Evolutionary conservation across 2,329 filamentous ascomycete species (phyloP).

Genomic region (Aspergillus fumigatiaffinis): DNA sequence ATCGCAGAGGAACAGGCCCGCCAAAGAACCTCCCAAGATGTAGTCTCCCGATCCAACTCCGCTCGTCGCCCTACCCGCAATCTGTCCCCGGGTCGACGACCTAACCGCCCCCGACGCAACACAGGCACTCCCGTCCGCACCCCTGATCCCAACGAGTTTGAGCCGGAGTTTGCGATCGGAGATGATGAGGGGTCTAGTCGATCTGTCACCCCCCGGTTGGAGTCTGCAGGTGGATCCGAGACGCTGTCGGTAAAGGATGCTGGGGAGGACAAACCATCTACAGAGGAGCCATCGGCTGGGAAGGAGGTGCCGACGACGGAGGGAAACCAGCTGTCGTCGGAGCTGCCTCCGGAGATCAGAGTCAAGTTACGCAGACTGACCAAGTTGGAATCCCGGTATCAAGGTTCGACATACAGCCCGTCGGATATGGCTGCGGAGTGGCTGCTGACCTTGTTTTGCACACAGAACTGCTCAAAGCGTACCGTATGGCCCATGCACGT

Average conservation of each 20-base stretch:
- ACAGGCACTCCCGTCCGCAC: slow-evolving; percentile 49
- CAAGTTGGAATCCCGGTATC: slow-evolving; percentile 81
- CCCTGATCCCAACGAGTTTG: slow-evolving; percentile 83
- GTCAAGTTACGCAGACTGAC: slow-evolving; percentile 79
- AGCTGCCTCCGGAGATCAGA: slow-evolving; percentile 70
- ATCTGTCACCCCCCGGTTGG: slow-evolving; percentile 55
- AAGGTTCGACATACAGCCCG: slow-evolving; percentile 52
- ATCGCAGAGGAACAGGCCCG: slow-evolving; percentile 91
- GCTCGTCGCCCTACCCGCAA: slow-evolving; percentile 35
- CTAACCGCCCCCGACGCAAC: slow-evolving; percentile 31
- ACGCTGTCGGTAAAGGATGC: slow-evolving; percentile 17
- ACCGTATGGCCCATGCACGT: slow-evolving; percentile 83
- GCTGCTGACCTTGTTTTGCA: slow-evolving; percentile 2
- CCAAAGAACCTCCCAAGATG: slow-evolving; percentile 53
- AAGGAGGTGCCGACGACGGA: slow-evolving; percentile 22
- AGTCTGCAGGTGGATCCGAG: slow-evolving; percentile 35
- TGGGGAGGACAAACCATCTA: slow-evolving; percentile 18
- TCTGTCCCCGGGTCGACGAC: slow-evolving; percentile 26
- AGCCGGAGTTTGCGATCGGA: slow-evolving; percentile 80
- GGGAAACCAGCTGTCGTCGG: slow-evolving; percentile 35
- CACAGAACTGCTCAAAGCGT: slow-evolving; percentile 83
- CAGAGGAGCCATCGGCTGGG: slow-evolving; percentile 15
- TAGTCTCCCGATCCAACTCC: slow-evolving; percentile 43
- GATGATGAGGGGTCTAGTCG: slow-evolving; percentile 70
- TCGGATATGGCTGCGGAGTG: background rate